A percentile compares a stretch with the other conserved stretches of the same genome.
Evolutionary conservation across 2,329 filamentous ascomycete genomes (phyloP).

Genomic region (Sclerotinia minor): DNA sequence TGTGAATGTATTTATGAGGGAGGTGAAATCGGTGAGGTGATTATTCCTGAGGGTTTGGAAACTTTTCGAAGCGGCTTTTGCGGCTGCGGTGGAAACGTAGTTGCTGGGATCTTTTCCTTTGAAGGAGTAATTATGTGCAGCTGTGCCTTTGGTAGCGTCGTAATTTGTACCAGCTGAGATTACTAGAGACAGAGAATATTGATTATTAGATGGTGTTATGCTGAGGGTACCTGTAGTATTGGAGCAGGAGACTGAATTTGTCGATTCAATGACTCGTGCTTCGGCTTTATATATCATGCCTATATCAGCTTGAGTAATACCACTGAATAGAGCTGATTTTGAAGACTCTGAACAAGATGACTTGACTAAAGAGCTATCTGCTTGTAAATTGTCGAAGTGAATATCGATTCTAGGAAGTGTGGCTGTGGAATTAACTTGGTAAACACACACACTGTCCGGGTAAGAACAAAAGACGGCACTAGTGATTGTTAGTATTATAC

Average conservation of each 20-base stretch:
- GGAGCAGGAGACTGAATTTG: constrained; percentile 27
- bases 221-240: constrained; percentile 38
- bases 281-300: constrained; percentile 49
- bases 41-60: constrained; percentile 40
- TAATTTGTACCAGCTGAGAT: constrained; percentile 52
- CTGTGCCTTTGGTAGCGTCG: constrained; percentile 51
- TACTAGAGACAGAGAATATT: constrained; percentile 44
- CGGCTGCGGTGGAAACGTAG: constrained; percentile 42
- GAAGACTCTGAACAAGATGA: constrained; percentile 41
- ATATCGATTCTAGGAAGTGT: constrained; percentile 47
- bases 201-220: constrained; percentile 35
- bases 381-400: constrained; percentile 47
- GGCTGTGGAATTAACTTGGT: constrained; percentile 33
- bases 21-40: constrained; percentile 48
- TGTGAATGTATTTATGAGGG: constrained; percentile 45
- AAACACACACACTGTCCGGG: constrained; percentile 44
- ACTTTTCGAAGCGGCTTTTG: constrained; percentile 41
- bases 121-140: constrained; percentile 49
- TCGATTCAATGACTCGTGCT: constrained; percentile 38
- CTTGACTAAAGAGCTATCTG: constrained; percentile 37
- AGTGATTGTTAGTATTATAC: constrained; percentile 41
- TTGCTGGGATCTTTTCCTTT: constrained; percentile 48
- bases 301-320: constrained; percentile 45
- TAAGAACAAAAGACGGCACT: constrained; percentile 49
- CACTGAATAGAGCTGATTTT: constrained; percentile 40